phyloP scores from a whole-genome alignment of 2,329 filamentous ascomycete genomes.

The Hymenoscyphus scutula region DNA sequence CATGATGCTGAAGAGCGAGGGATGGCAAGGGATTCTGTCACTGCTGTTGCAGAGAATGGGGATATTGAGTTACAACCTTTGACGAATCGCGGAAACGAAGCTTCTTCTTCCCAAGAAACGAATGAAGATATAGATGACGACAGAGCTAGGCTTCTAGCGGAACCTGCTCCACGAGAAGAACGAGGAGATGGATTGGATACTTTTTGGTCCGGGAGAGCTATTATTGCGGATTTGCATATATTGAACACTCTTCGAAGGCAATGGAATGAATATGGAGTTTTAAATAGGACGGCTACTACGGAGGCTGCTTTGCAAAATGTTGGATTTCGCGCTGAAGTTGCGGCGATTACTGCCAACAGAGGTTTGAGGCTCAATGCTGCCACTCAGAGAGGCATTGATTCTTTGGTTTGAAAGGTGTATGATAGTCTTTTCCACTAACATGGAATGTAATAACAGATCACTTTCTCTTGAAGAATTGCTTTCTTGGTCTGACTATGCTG shows the following conservation, averaged over 20 bases:
- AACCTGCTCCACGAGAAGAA: constrained; percentile 20
- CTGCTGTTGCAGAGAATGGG: constrained; percentile 20
- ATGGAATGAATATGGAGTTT: constrained; percentile 31
- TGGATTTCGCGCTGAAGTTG: constrained; percentile 32
- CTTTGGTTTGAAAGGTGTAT: constrained; percentile 14
- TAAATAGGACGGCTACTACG: constrained; percentile 17
- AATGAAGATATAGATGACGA: constrained; percentile 24
- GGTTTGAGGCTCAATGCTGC: constrained; percentile 31
- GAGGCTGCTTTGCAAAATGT: constrained; percentile 33
- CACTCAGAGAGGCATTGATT: constrained; percentile 25
- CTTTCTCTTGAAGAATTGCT: neutral
- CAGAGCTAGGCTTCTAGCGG: constrained; percentile 26
- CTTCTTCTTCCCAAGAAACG: constrained; percentile 5
- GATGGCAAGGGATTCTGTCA: constrained; percentile 27
- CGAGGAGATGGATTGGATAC: constrained; percentile 33
- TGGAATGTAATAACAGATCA: neutral
- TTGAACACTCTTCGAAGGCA: constrained; percentile 34
- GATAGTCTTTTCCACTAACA: neutral
- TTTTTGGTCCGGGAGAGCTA: constrained; percentile 35
- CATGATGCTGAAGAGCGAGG: constrained; percentile 37
- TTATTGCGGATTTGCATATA: constrained; percentile 36
- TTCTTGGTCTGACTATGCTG: constrained; percentile 49
- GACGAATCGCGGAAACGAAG: constrained; percentile 9
- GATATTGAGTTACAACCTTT: constrained; percentile 34
- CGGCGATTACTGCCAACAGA: constrained; percentile 27